Conservation (phyloP, 1,139 yeast species). For the Lodderomyces metapsilosis region DNA sequence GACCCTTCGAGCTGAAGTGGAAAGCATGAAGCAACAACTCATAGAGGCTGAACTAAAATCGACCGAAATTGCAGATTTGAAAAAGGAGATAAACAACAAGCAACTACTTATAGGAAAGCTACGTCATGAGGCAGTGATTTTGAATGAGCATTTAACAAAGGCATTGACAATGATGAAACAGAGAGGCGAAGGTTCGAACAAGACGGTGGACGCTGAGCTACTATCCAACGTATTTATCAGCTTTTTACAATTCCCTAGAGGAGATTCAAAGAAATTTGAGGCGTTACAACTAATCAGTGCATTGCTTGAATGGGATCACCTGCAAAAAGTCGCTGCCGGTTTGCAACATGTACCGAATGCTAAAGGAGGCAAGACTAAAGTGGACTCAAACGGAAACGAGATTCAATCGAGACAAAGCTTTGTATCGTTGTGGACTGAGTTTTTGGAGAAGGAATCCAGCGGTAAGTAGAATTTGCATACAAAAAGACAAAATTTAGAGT, state of each 20-base stretch:
- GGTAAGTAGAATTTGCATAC: slow-evolving; percentile 19
- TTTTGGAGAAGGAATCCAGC: slow-evolving; percentile 70
- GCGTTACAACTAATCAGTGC: slow-evolving; percentile 82
- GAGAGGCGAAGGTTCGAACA: slow-evolving; percentile 58
- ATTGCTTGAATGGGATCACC: slow-evolving; percentile 85
- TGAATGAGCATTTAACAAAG: slow-evolving; percentile 91
- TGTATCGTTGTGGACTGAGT: slow-evolving; percentile 87
- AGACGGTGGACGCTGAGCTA: slow-evolving; percentile 81
- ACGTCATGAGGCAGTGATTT: slow-evolving; percentile 91
- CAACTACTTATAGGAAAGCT: slow-evolving; percentile 82
- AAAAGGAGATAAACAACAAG: slow-evolving; percentile 58
- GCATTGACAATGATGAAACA: slow-evolving; percentile 79
- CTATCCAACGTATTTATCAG: slow-evolving; percentile 83
- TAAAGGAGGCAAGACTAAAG: slow-evolving; percentile 13
- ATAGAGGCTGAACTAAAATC: slow-evolving; percentile 10
- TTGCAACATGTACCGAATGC: slow-evolving; percentile 45
- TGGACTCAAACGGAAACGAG: slow-evolving; percentile 17
- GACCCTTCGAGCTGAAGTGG: slow-evolving; percentile 11
- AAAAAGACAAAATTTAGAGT: no score
- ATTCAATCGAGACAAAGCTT: slow-evolving; percentile 59
- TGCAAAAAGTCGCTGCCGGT: slow-evolving; percentile 80
- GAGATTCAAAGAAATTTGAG: slow-evolving; percentile 92
- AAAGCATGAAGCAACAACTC: slow-evolving; percentile 6
- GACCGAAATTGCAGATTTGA: slow-evolving; percentile 20
- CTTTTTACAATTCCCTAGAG: slow-evolving; percentile 84